phyloP scores from a whole-genome alignment of 805 yeast species.

The Yamadazyma nakazawae region DNA sequence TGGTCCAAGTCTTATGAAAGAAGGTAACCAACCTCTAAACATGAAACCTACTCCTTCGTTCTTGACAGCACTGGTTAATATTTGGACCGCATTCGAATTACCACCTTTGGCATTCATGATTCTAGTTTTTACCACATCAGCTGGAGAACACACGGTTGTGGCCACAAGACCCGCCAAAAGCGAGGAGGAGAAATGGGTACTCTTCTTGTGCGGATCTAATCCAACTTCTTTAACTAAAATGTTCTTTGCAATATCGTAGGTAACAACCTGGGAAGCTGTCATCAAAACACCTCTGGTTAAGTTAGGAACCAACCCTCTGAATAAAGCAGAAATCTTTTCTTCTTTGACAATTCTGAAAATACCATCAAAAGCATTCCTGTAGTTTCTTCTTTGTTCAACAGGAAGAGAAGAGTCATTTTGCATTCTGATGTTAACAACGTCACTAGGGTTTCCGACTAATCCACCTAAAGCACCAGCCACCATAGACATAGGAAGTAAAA shows the following conservation, averaged over 20 bases:
- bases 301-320: slow-evolving; percentile 77
- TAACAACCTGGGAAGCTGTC: slow-evolving; percentile 90
- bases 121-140: slow-evolving; percentile 85
- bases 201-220: slow-evolving; percentile 56
- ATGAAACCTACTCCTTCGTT: slow-evolving; percentile 74
- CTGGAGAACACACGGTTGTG: slow-evolving; percentile 89
- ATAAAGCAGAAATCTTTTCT: slow-evolving; percentile 59
- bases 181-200: slow-evolving; percentile 78
- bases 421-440: slow-evolving; percentile 85
- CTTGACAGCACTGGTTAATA: slow-evolving; percentile 54
- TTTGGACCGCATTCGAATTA: slow-evolving; percentile 45
- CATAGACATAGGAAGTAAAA: slow-evolving; percentile 76
- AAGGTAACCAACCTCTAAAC: slow-evolving; percentile 91
- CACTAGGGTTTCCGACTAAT: slow-evolving; percentile 83
- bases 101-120: slow-evolving; percentile 67
- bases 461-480: slow-evolving; percentile 84
- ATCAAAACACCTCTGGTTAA: slow-evolving; percentile 76
- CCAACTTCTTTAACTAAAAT: slow-evolving; percentile 48
- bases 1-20: slow-evolving; percentile 83
- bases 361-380: slow-evolving; percentile 78
- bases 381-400: slow-evolving; percentile 61
- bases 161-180: slow-evolving; percentile 83
- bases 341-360: slow-evolving; percentile 52
- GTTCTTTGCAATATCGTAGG: slow-evolving; percentile 73
- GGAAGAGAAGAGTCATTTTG: slow-evolving; percentile 81